These are phyloP conservation scores for Penicillium sp. DNA, from an alignment of 2,329 filamentous ascomycete genomes.

Conservation along the genomic window DNA sequence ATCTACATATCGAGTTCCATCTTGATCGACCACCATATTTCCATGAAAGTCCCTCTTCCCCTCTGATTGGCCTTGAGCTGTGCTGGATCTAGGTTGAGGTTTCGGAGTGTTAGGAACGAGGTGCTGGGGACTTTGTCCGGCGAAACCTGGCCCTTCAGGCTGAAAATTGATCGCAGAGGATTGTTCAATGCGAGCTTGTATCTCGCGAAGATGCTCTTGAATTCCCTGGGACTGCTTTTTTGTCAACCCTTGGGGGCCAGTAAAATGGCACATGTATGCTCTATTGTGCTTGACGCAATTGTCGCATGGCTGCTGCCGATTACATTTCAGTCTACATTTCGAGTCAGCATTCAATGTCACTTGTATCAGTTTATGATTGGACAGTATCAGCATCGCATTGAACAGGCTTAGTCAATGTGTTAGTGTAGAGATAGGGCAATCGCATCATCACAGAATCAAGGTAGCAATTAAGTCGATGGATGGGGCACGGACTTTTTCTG, in stretches of 20 bases:
- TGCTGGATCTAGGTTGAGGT: background rate
- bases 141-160: background rate
- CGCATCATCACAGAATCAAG: background rate
- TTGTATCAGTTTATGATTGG: background rate
- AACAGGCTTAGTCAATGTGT: too few species aligned
- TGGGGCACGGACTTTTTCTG: constrained; percentile 24
- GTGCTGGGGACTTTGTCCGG: background rate
- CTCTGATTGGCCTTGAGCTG: background rate
- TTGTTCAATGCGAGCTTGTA: constrained; percentile 20
- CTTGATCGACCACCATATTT: constrained; percentile 22
- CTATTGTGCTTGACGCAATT: constrained; percentile 27
- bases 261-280: constrained; percentile 23
- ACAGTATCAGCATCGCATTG: background rate
- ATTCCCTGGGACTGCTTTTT: constrained; percentile 20
- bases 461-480: background rate
- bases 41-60: constrained; percentile 14
- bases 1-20: constrained; percentile 28
- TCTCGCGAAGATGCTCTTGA: constrained; percentile 20
- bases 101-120: background rate
- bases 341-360: background rate
- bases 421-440: background rate
- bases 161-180: constrained; percentile 8
- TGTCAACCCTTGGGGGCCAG: constrained; percentile 12
- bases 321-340: constrained; percentile 30
- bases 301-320: constrained; percentile 30